Evolutionary conservation across 1,284 basidiomycete species (phyloP).

Genomic region (Phaffia rhodozyma): DNA sequence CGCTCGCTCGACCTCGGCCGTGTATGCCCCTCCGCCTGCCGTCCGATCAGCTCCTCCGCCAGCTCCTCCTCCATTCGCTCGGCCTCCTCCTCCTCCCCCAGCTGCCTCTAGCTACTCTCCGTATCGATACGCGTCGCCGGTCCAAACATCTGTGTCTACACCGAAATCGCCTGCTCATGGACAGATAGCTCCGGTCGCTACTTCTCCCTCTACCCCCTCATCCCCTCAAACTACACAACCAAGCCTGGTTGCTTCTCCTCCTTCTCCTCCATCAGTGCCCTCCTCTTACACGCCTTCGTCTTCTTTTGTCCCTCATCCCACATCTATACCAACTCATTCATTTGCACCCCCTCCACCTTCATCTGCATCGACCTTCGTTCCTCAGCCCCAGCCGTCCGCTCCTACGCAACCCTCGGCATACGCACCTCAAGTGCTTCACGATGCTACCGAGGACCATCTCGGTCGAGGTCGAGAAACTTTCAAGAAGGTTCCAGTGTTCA

Average conservation of each 20-base stretch:
- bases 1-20: neutral
- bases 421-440: neutral
- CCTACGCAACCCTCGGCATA: neutral
- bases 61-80: neutral
- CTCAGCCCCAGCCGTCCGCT: neutral
- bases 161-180: neutral
- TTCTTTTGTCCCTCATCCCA: neutral
- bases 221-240: neutral
- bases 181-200: neutral
- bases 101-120: too few species aligned
- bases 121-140: neutral
- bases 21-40: too few species aligned
- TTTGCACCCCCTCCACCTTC: conserved; percentile 7
- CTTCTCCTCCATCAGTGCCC: neutral
- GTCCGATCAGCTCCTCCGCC: neutral
- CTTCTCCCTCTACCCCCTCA: neutral
- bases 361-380: neutral
- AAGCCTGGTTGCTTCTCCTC: neutral
- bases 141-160: neutral
- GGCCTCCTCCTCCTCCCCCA: neutral
- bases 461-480: conserved; percentile 11
- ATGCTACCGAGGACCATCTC: conserved; percentile 5
- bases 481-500: conserved; percentile 15
- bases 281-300: conserved; percentile 1
- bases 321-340: neutral